phyloP scores from a whole-genome alignment of 2,329 filamentous ascomycete genomes.

The Nemania serpens region DNA sequence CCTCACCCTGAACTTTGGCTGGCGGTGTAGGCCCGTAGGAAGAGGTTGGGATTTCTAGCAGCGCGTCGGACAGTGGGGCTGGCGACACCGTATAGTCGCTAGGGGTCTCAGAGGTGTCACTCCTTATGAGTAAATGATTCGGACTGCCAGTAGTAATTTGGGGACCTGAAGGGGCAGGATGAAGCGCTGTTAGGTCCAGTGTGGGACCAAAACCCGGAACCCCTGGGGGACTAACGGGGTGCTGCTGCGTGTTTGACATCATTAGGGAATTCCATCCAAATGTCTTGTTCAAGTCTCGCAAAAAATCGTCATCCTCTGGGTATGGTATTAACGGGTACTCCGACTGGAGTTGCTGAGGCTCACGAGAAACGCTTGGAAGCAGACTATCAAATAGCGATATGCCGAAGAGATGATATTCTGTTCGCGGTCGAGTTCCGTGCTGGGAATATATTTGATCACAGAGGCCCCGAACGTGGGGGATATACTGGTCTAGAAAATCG shows the following conservation, averaged over 20 bases:
- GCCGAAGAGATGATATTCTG: constrained; percentile 49
- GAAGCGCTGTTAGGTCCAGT: constrained; percentile 26
- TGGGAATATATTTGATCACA: constrained; percentile 51
- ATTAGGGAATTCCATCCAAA: constrained; percentile 24
- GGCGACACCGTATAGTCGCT: constrained; percentile 30
- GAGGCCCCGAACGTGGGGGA: constrained; percentile 46
- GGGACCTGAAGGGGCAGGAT: constrained; percentile 19
- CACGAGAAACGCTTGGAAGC: constrained; percentile 38
- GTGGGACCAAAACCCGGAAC: constrained; percentile 23
- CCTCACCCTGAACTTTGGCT: constrained; percentile 18
- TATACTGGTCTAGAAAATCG: constrained; percentile 50
- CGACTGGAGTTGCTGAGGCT: constrained; percentile 26
- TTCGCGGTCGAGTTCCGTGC: constrained; percentile 43
- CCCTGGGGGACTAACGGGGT: constrained; percentile 9
- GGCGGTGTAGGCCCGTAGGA: constrained; percentile 29
- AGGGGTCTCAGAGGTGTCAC: constrained; percentile 27
- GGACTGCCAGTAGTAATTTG: constrained; percentile 12
- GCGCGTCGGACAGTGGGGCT: constrained; percentile 26
- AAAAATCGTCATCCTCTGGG: constrained; percentile 31
- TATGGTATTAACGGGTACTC: constrained; percentile 31
- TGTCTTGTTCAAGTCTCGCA: constrained; percentile 31
- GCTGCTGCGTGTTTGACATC: constrained; percentile 28
- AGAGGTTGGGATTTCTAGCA: constrained; percentile 15
- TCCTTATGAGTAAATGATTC: constrained; percentile 13
- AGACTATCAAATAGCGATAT: constrained; percentile 49